Base-by-base conservation (phyloP, 129 eudicot species). In the Escallonia rubra region DNA sequence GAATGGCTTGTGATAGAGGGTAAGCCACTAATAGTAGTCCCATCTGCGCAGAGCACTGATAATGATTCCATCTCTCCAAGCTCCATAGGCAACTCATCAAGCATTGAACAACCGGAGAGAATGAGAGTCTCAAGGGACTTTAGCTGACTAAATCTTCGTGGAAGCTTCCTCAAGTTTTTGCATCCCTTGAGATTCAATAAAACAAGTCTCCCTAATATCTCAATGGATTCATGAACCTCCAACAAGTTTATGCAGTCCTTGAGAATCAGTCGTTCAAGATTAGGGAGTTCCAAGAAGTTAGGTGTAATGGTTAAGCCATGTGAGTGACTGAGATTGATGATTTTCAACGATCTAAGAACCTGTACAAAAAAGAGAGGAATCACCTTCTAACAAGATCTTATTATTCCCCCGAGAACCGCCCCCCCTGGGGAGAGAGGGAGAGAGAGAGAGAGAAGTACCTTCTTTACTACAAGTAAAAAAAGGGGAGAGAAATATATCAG, bases 271-370 rank as follows among this genome's bases (percentile, higher is more conserved):
- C 23, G 44, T 55, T 69, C 73, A 3, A 69, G 64, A 44, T 46
- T 57, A 8, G 73, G 62, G 7, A 69, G 15, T 15, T 41, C 45
- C 4, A 65, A 44, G 65, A 69, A 69, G 56, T 58, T 38, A 15
- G 64, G 64, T 23, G 73, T 57, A 6, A 4, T 15, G 56, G n/a
- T 16, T 9, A 69, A 57, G 4, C 41, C 15, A 4, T 23, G 16
- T 1, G 73, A 69, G 45, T 69, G 43, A 69, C 73, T 69, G 3
- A 69, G 65, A 58, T 69, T 23, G 5, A 69, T 43, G 61, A 57
- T 69, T 47, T 69, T 57, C 43, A 69, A 10, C 4, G 14, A 57
- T 46, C 41, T 14, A 10, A 69, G 56, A 43, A n/a, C 23, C 73
- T 68, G 73, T 15, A 23, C 14, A 43, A 2, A 14, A 56, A 58